Base-by-base conservation (phyloP, 345 rosid genomes). In the Moringa oleifera region DNA sequence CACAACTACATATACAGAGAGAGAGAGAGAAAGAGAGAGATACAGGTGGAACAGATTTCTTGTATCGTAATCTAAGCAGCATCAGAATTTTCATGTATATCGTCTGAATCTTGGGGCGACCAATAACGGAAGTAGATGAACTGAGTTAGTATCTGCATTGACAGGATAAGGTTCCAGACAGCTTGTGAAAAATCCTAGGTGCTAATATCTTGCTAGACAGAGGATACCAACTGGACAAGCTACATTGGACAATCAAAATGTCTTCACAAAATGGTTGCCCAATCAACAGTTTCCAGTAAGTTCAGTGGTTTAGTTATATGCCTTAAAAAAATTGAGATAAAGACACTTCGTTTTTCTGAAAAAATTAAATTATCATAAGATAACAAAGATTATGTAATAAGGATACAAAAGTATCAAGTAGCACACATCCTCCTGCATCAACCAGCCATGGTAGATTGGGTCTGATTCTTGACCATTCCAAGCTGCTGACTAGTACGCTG, bases 371-470 rank as follows among this genome's bases (percentile, higher is more conserved):
- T n/a, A n/a, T n/a, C n/a, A n/a, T n/a, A n/a, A n/a, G n/a, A n/a
- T n/a, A 20, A 41, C 56, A 49, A 23, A 4, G 8, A 7, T 22
- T 11, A 52, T 28, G 5, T 11, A 33, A n/a, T n/a, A 64, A 79
- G 84, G 89, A 79, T 90, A 87, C 97, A 52, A 85, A 81, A 63
- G 72, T 53, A 72, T 87, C 97, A 52, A 90, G 97, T 53, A 90
- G 59, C 53, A 87, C 88, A 20, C 97, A 87, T 20, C 94, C 97
- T 67, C 83, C 84, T 24, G 95, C 97, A 76, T 90, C 97, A 50
- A 80, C 94, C 57, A 90, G 79, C 95, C 97, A 87, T 18, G 95
- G 97, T 55, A 87, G 70, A 78, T 90, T 90, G 18, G 91, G 85
- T 64, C 68, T 78, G 69, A 90, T 66, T 71, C 68, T 77, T 55